phyloP scores from a whole-genome alignment of 2,329 filamentous ascomycete genomes.

The Aspergillus neotritici region DNA sequence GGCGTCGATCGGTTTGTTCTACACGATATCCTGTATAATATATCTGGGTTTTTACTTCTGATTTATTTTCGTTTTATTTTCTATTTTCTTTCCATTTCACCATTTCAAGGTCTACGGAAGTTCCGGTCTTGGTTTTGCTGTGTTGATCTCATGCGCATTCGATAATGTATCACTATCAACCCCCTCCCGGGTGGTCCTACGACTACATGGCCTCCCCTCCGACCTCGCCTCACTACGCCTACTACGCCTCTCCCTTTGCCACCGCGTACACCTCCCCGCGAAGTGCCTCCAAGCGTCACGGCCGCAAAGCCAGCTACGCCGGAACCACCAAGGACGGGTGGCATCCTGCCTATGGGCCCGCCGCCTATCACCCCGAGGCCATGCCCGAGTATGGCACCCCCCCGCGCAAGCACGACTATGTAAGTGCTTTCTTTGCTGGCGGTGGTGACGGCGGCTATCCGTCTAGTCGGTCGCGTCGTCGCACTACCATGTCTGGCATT shows the following conservation, averaged over 20 bases:
- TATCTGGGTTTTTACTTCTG: constrained; percentile 28
- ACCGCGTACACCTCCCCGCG: constrained; percentile 44
- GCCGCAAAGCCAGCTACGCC: constrained; percentile 53
- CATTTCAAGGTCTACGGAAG: constrained; percentile 9
- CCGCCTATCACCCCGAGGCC: constrained; percentile 39
- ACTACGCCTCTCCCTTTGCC: constrained; percentile 53
- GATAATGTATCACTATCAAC: constrained; percentile 46
- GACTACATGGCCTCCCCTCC: constrained; percentile 46
- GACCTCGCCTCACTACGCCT: constrained; percentile 47
- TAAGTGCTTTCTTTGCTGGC: constrained; percentile 56
- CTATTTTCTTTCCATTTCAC: constrained; percentile 12
- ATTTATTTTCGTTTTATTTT: constrained; percentile 15
- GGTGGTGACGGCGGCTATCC: constrained; percentile 16
- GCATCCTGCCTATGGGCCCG: constrained; percentile 43
- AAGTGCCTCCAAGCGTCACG: constrained; percentile 45
- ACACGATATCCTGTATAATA: constrained; percentile 44
- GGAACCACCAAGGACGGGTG: constrained; percentile 38
- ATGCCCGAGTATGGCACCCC: constrained; percentile 47
- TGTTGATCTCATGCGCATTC: constrained; percentile 27
- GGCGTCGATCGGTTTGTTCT: constrained; percentile 32
- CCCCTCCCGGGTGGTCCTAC: constrained; percentile 46
- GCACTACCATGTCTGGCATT: constrained; percentile 44
- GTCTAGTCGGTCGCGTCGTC: constrained; percentile 30
- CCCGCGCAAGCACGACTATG: constrained; percentile 56
- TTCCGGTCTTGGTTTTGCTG: constrained; percentile 14